Conservation (phyloP, 2,329 filamentous ascomycete species). For the Nothophoma quercina region DNA sequence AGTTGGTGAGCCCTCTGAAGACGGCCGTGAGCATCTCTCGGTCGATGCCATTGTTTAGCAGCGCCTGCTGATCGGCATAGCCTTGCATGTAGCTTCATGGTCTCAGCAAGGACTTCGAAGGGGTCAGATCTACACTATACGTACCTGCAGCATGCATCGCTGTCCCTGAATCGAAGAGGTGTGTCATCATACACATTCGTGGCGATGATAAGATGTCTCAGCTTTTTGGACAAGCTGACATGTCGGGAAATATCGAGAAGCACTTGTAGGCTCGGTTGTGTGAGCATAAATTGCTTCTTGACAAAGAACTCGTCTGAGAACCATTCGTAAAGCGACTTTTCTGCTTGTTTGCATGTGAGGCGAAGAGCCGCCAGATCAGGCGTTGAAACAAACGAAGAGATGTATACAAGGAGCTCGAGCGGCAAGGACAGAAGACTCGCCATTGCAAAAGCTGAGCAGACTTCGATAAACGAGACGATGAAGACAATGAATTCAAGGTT, state of each 20-base stretch:
- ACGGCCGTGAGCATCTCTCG: conserved; percentile 64
- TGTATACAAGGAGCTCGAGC: conserved; percentile 63
- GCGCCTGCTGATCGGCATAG: conserved; percentile 29
- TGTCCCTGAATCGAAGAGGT: conserved; percentile 23
- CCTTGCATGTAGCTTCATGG: conserved; percentile 28
- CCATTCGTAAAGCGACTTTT: conserved; percentile 61
- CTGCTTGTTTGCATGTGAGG: conserved; percentile 62
- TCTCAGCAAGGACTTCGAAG: not conserved
- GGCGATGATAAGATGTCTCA: conserved; percentile 60
- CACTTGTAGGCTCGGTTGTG: conserved; percentile 62
- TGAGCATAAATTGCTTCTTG: conserved; percentile 71
- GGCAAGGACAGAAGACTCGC: conserved; percentile 53
- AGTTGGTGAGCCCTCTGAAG: conserved; percentile 62
- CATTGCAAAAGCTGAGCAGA: conserved; percentile 20
- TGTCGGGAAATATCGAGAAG: conserved; percentile 56
- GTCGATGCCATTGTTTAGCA: conserved; percentile 56
- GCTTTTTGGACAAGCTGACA: conserved; percentile 48
- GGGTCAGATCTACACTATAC: not conserved
- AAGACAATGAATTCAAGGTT: not conserved
- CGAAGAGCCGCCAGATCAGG: conserved; percentile 64
- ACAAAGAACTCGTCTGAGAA: conserved; percentile 71
- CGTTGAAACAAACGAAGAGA: conserved; percentile 63
- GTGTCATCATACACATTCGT: conserved; percentile 44
- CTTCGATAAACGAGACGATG: not conserved
- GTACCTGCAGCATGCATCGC: conserved; percentile 16